Evolutionary conservation across 768 basidiomycete species (phyloP).

Genomic region (Kwoniella europaea): DNA sequence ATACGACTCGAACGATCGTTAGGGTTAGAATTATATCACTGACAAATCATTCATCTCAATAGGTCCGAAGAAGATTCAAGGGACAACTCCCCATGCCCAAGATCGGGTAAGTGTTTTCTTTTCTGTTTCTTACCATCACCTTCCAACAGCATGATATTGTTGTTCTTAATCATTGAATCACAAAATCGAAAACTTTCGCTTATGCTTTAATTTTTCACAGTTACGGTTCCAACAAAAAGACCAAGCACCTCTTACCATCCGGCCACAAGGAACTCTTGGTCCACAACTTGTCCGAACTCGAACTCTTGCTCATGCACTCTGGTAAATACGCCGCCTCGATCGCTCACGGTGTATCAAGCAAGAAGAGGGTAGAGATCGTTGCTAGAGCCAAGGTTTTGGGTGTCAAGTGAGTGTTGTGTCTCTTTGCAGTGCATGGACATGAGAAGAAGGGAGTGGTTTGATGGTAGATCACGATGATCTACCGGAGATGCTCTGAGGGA

Average conservation of each 20-base stretch:
- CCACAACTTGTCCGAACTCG: constrained; percentile 89
- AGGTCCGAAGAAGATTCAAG: constrained; percentile 64
- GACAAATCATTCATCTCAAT: constrained; percentile 7
- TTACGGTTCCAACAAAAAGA: constrained; percentile 93
- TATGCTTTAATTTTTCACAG: constrained; percentile 56
- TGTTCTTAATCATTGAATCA: background rate
- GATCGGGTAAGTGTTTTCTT: constrained; percentile 62
- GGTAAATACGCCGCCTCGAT: constrained; percentile 94
- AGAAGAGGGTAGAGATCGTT: constrained; percentile 88
- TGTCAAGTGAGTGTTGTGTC: constrained; percentile 65
- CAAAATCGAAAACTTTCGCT: background rate
- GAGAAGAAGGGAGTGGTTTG: background rate
- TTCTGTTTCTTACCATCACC: background rate
- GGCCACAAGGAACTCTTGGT: constrained; percentile 96
- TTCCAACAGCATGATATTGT: background rate
- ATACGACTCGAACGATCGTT: no score
- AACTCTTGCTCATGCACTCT: constrained; percentile 97
- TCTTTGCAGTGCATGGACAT: background rate
- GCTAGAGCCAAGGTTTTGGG: constrained; percentile 73
- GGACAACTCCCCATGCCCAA: constrained; percentile 96
- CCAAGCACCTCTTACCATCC: constrained; percentile 92
- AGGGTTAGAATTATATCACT: no score
- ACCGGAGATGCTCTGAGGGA: no score
- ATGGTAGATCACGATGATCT: no score
- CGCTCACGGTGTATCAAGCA: constrained; percentile 93